Percentiles rank a stretch among this genome's conserved stretches.
These are phyloP conservation scores for Aschersonia sp. DNA, from an alignment of 2,329 filamentous ascomycete genomes.

Conservation along the genomic window DNA sequence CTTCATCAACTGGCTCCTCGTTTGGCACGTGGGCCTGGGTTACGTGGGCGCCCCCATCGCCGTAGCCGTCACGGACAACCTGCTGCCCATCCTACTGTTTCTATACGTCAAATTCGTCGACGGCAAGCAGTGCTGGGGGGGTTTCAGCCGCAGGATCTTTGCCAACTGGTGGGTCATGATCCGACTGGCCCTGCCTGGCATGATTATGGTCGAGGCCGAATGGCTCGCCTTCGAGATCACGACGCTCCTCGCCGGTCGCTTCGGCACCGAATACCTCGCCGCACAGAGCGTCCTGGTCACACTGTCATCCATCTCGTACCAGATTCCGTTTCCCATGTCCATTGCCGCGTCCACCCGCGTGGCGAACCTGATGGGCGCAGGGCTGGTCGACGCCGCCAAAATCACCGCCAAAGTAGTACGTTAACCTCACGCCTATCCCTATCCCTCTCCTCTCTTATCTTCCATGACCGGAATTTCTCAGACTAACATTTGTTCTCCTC, in stretches of 20 bases:
- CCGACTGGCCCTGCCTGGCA: constrained; percentile 70
- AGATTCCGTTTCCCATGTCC: constrained; percentile 82
- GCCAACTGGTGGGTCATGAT: constrained; percentile 74
- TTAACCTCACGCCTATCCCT: constrained; percentile 7
- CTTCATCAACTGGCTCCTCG: constrained; percentile 64
- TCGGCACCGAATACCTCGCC: constrained; percentile 67
- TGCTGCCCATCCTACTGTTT: constrained; percentile 65
- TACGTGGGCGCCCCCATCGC: constrained; percentile 75
- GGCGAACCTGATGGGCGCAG: constrained; percentile 83
- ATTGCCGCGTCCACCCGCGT: constrained; percentile 82
- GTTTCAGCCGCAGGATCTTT: constrained; percentile 56
- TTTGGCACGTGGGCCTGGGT: constrained; percentile 54
- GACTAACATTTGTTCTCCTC: not conserved
- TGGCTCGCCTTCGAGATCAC: constrained; percentile 87
- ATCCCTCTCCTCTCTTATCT: not conserved
- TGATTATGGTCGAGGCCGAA: constrained; percentile 90
- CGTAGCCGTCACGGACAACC: constrained; percentile 62
- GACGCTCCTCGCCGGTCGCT: constrained; percentile 67
- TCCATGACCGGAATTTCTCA: not conserved
- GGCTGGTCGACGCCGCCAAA: constrained; percentile 65
- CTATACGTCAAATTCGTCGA: constrained; percentile 63
- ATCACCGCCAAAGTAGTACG: constrained; percentile 62
- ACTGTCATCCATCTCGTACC: constrained; percentile 67
- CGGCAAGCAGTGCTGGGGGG: constrained; percentile 72
- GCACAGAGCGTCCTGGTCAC: constrained; percentile 79